phyloP scores from a whole-genome alignment of 2,329 filamentous ascomycete genomes.

The Colletotrichum sojae region DNA sequence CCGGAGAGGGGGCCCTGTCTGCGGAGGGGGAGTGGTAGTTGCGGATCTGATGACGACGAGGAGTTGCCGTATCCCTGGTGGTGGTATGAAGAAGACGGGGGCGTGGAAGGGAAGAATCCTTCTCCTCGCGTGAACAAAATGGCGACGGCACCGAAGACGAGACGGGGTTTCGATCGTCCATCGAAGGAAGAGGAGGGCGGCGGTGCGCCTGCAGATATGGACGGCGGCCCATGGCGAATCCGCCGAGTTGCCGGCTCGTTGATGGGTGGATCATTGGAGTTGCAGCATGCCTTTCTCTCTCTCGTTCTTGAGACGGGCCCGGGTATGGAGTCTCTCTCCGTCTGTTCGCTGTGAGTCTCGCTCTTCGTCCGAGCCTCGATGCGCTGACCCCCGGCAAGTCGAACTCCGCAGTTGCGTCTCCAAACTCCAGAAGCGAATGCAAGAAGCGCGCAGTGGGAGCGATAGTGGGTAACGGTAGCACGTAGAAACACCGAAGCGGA shows the following conservation, averaged over 20 bases:
- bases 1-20: constrained; percentile 1
- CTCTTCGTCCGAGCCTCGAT: too few relatives aligned
- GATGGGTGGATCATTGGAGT: constrained; percentile 37
- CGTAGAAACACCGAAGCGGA: neutral
- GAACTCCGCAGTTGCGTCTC: constrained; percentile 5
- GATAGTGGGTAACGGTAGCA: constrained; percentile 18
- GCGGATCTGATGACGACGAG: constrained; percentile 12
- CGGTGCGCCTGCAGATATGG: constrained; percentile 30
- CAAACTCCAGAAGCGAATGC: constrained; percentile 27
- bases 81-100: constrained; percentile 4
- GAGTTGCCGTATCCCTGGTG: neutral
- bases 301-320: neutral
- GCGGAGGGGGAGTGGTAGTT: neutral
- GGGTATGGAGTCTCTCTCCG: neutral
- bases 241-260: constrained; percentile 23
- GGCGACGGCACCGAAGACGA: constrained; percentile 17
- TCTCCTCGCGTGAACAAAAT: constrained; percentile 28
- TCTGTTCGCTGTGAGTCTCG: neutral
- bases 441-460: constrained; percentile 19
- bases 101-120: constrained; percentile 32
- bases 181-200: constrained; percentile 14
- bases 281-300: constrained; percentile 18
- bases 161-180: constrained; percentile 25
- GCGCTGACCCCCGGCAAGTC: too few relatives aligned
- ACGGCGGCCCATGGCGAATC: constrained; percentile 32